Base-by-base conservation (phyloP, 73 alveolate genomes). In the Blepharisma stoltei region DNA sequence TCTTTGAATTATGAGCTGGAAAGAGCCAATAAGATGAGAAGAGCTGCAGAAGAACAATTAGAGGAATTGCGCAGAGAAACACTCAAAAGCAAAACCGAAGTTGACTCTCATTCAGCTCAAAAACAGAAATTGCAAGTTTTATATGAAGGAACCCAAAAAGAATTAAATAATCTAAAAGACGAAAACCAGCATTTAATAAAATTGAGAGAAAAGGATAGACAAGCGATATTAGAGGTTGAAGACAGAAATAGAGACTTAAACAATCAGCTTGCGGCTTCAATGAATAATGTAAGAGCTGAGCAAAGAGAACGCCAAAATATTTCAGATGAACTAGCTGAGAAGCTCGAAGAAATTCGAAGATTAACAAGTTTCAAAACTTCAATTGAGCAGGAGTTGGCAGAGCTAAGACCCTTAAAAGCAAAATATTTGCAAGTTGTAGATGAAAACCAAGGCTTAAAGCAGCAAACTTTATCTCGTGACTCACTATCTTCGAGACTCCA, bases 371-470 rank as follows among this genome's bases (percentile, higher is more conserved):
- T 44, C 8, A 76, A 71, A 52, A 20, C 76, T 8, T 44, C 38
- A 38, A 68, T 46, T 6, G 81, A 83, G 69, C 78, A 80, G 37
- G 86, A 83, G 66, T 77, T 86, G 46, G 45, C 84, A 38, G 80
- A 82, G 37, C 71, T 86, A 6, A 38, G 93, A 6, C 93, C 93
- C 0, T 27, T 86, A n/a, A 81, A 70, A 54, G 38, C 23, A 23
- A 47, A 82, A 55, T 50, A 55, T 1, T 82, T 69, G 54, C 67
- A 80, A 46, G 7, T 21, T 18, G 11, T 60, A 2, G 73, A 60
- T 14, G 73, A 60, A 25, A 20, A n/a, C 38, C 23, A n/a, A 14
- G 11, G 18, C 37, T 38, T 60, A 25, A 60, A 60, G 23, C 14
- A 14, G 18, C 18, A 8, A 18, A 9, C 73, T 18, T 60, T 60